Evolutionary conservation across 2,329 filamentous ascomycete genomes (phyloP).

Genomic region (Periconia digitata): DNA sequence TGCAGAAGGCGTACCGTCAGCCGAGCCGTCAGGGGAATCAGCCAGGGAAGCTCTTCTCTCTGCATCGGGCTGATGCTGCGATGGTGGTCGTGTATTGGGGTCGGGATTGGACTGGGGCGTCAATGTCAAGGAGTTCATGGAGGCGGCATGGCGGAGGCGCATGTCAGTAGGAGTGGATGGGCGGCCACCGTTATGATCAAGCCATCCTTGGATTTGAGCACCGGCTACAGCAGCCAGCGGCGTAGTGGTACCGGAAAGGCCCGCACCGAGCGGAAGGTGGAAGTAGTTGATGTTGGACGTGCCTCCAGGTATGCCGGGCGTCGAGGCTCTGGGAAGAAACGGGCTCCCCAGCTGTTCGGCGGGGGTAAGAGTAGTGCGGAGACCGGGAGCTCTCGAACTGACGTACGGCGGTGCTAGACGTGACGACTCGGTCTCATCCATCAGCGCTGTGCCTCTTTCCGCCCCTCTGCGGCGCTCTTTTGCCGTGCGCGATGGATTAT

Average conservation of each 20-base stretch:
- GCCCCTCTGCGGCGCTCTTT: conserved; percentile 33
- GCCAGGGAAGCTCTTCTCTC: conserved; percentile 29
- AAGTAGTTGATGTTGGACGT: conserved; percentile 81
- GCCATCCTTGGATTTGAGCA: conserved; percentile 62
- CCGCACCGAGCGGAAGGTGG: conserved; percentile 71
- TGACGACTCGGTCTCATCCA: conserved; percentile 18
- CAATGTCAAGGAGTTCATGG: conserved; percentile 49
- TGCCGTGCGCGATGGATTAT: conserved; percentile 35
- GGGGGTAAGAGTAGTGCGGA: conserved; percentile 32
- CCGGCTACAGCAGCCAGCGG: conserved; percentile 78
- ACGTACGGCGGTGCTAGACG: conserved; percentile 26
- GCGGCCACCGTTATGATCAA: conserved; percentile 34
- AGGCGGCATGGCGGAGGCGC: conserved; percentile 42
- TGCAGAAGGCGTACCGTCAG: conserved; percentile 32
- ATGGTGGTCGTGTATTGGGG: conserved; percentile 48
- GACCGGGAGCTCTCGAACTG: conserved; percentile 27
- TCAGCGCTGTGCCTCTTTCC: conserved; percentile 19
- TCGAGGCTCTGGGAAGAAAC: conserved; percentile 47
- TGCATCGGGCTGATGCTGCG: conserved; percentile 43
- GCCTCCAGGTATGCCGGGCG: conserved; percentile 67
- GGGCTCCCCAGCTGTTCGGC: conserved; percentile 41
- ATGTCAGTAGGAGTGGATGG: conserved; percentile 38
- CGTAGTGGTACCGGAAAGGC: conserved; percentile 74
- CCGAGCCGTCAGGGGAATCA: conserved; percentile 27
- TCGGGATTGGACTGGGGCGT: conserved; percentile 51